phyloP scores from a whole-genome alignment of 768 basidiomycete genomes.

The Rhodosporidiobolus odoratus region DNA sequence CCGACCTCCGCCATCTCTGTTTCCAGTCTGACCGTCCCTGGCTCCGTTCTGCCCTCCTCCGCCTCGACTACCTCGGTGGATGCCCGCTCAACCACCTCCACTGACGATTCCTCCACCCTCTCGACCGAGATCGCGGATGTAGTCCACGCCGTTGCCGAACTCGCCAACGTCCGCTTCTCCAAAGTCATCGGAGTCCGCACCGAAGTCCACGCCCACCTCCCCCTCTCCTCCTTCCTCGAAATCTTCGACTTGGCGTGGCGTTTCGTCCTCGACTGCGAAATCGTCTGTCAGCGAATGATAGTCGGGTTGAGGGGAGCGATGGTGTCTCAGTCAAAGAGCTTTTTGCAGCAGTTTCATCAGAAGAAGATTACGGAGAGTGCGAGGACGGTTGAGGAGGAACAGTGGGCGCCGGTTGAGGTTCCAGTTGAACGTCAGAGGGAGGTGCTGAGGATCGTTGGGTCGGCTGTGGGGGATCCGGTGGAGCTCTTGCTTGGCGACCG shows the following conservation, averaged over 20 bases:
- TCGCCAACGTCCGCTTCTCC: conserved; percentile 74
- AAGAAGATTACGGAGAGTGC: conserved; percentile 70
- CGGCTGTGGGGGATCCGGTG: conserved; percentile 64
- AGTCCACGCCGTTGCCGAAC: conserved; percentile 71
- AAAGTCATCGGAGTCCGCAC: conserved; percentile 70
- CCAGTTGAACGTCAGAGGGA: conserved; percentile 61
- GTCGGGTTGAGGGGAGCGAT: conserved; percentile 81
- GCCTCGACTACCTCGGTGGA: background rate
- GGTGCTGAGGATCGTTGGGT: conserved; percentile 68
- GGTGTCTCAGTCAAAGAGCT: conserved; percentile 80
- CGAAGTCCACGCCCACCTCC: conserved; percentile 70
- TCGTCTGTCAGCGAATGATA: conserved; percentile 81
- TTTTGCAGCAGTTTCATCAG: conserved; percentile 81
- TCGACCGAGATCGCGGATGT: conserved; percentile 65
- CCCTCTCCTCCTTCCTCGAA: conserved; percentile 66
- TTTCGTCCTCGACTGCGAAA: conserved; percentile 83
- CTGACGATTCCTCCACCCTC: background rate
- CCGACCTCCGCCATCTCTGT: background rate
- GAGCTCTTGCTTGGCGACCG: conserved; percentile 55
- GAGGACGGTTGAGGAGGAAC: conserved; percentile 89
- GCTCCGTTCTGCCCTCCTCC: background rate
- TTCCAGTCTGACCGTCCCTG: conserved; percentile 17
- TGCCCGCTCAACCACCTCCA: conserved; percentile 4
- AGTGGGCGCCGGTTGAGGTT: conserved; percentile 80
- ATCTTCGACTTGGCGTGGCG: conserved; percentile 82